These are phyloP conservation scores for Taxillus chinensis DNA, from an alignment of 164 flowering plant species.

Conservation along the genomic window DNA sequence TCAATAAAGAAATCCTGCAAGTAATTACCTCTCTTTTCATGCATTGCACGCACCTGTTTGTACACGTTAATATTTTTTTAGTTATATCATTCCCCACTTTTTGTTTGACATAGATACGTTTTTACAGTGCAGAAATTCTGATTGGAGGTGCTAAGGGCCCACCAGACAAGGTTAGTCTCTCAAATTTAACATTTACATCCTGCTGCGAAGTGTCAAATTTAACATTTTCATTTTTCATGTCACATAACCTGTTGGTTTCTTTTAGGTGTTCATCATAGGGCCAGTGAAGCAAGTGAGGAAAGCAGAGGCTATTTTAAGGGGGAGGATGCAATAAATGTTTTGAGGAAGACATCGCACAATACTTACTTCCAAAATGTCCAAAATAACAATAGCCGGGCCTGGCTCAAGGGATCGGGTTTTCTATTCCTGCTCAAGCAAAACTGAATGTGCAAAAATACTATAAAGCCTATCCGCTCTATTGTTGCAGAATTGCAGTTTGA, in stretches of 20 bases:
- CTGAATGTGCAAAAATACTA: too few species aligned
- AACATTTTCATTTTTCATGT: not conserved
- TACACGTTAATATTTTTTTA: too few species aligned
- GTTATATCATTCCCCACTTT: not conserved
- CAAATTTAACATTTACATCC: too few species aligned
- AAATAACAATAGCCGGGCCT: not conserved
- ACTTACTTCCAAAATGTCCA: not conserved
- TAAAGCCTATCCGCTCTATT: too few species aligned
- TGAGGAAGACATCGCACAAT: not conserved
- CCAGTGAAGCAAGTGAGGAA: slow-evolving; percentile 76
- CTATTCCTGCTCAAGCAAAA: too few species aligned
- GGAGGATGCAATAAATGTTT: slow-evolving; percentile 42
- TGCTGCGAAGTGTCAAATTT: too few species aligned
- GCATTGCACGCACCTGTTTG: not conserved
- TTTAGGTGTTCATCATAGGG: slow-evolving; percentile 83
- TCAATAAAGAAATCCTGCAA: slow-evolving; percentile 81
- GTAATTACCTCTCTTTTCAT: slow-evolving; percentile 27
- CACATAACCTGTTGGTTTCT: not conserved
- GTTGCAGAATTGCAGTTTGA: too few species aligned
- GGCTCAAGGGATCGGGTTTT: not conserved
- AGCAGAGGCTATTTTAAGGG: slow-evolving; percentile 86
- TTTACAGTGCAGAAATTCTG: slow-evolving; percentile 82
- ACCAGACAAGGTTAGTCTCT: slow-evolving; percentile 73
- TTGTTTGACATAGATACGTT: not conserved
- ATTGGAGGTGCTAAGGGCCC: slow-evolving; percentile 90